Evolutionary conservation across 352 stramenopile genomes (phyloP).

Genomic region (Globisporangium okanoganense): DNA sequence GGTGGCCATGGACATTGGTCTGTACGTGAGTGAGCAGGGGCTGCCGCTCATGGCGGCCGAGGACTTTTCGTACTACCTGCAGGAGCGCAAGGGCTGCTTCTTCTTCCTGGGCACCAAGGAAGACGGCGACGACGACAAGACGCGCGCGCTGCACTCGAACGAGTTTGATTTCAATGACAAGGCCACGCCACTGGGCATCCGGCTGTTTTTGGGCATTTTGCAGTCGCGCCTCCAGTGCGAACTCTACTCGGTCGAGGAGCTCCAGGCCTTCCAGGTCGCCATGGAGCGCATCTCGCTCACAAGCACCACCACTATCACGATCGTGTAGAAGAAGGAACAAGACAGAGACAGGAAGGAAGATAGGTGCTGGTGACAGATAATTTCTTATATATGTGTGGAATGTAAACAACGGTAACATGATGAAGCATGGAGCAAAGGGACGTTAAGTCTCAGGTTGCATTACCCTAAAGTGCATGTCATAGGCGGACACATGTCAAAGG

Average conservation of each 20-base stretch:
- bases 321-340: constrained; percentile 27
- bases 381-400: background rate
- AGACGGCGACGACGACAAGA: constrained; percentile 44
- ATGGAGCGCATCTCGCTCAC: constrained; percentile 67
- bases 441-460: too few species aligned
- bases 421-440: too few species aligned
- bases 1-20: constrained; percentile 59
- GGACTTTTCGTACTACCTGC: constrained; percentile 92
- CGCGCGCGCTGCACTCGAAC: constrained; percentile 70
- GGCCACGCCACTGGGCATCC: constrained; percentile 75
- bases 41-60: constrained; percentile 92
- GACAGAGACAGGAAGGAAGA: background rate
- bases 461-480: too few species aligned
- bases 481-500: too few species aligned
- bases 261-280: constrained; percentile 73
- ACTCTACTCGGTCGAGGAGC: constrained; percentile 60
- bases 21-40: constrained; percentile 76
- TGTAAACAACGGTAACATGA: too few species aligned
- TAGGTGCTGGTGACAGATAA: background rate
- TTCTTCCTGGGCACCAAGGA: constrained; percentile 85
- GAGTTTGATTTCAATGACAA: constrained; percentile 87
- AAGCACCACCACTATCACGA: constrained; percentile 26
- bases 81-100: constrained; percentile 80
- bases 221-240: constrained; percentile 63
- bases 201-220: constrained; percentile 69